These are phyloP conservation scores for Phytophthora tubulina DNA, from an alignment of 352 stramenopile species.

Conservation along the genomic window DNA sequence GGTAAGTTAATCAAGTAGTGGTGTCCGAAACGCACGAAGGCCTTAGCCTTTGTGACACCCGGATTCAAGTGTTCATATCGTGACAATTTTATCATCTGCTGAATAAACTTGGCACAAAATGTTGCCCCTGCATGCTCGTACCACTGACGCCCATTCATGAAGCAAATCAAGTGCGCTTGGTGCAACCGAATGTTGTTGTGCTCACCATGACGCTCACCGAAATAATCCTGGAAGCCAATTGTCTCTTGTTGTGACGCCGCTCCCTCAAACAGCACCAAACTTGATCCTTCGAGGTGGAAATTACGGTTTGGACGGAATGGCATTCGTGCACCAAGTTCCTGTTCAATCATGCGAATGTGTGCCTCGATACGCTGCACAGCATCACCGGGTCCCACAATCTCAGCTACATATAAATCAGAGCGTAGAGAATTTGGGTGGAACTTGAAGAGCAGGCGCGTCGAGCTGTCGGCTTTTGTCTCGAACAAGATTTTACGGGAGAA, in stretches of 20 bases:
- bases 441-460: conserved; percentile 44
- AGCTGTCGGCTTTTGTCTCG: conserved; percentile 49
- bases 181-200: conserved; percentile 67
- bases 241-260: conserved; percentile 67
- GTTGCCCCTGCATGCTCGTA: conserved; percentile 66
- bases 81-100: conserved; percentile 84
- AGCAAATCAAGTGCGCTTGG: conserved; percentile 78
- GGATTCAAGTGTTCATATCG: conserved; percentile 72
- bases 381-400: conserved; percentile 70
- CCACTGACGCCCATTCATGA: conserved; percentile 77
- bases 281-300: conserved; percentile 73
- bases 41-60: conserved; percentile 56
- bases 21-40: conserved; percentile 80
- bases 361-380: conserved; percentile 71
- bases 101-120: conserved; percentile 77
- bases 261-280: conserved; percentile 79
- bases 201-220: conserved; percentile 57
- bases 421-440: conserved; percentile 75
- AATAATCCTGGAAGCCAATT: conserved; percentile 80
- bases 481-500: conserved; percentile 76
- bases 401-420: conserved; percentile 76
- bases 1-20: conserved; percentile 86
- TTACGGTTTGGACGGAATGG: conserved; percentile 49
- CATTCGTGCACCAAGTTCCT: conserved; percentile 69
- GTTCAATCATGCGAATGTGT: conserved; percentile 69